A percentile compares a stretch with the other conserved stretches of the same genome.
These are phyloP conservation scores for Penicillium daleae DNA, from an alignment of 495 filamentous ascomycete species.

Conservation along the genomic window DNA sequence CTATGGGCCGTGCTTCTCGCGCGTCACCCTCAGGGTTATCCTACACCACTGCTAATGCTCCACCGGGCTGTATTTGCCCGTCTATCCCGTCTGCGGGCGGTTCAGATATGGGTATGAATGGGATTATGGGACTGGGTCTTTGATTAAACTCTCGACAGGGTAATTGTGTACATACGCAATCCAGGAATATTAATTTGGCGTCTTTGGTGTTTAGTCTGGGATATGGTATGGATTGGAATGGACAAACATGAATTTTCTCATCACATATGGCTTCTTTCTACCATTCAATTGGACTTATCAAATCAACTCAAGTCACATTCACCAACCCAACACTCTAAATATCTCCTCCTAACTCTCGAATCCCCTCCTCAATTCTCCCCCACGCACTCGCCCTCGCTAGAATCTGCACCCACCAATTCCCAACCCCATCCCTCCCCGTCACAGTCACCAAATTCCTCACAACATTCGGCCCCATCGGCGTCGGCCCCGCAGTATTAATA, in stretches of 20 bases:
- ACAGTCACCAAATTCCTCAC: constrained; percentile 14
- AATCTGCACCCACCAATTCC: constrained; percentile 16
- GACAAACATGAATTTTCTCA: neutral
- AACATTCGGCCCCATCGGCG: constrained; percentile 1
- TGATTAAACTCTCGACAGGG: constrained; percentile 2
- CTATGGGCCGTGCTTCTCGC: constrained; percentile 27
- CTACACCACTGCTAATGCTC: constrained; percentile 16
- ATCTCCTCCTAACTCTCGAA: neutral
- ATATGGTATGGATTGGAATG: neutral
- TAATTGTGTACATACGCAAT: neutral
- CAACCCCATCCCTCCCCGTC: constrained; percentile 11
- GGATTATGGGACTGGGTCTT: constrained; percentile 12
- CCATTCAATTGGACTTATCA: too few relatives aligned
- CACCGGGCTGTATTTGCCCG: constrained; percentile 34
- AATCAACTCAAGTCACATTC: neutral
- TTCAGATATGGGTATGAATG: constrained; percentile 15
- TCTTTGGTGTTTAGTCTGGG: neutral
- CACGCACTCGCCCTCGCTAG: constrained; percentile 6
- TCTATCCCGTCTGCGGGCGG: constrained; percentile 21
- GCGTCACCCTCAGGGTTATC: constrained; percentile 23
- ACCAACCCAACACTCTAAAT: neutral
- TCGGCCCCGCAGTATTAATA: constrained; percentile 4
- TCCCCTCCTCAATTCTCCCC: constrained; percentile 1
- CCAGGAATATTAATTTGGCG: neutral
- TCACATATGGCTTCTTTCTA: neutral